A percentile compares a stretch with the other conserved stretches of the same genome.
phyloP scores from a whole-genome alignment of 768 basidiomycete genomes.

The Mrakia gelida region DNA sequence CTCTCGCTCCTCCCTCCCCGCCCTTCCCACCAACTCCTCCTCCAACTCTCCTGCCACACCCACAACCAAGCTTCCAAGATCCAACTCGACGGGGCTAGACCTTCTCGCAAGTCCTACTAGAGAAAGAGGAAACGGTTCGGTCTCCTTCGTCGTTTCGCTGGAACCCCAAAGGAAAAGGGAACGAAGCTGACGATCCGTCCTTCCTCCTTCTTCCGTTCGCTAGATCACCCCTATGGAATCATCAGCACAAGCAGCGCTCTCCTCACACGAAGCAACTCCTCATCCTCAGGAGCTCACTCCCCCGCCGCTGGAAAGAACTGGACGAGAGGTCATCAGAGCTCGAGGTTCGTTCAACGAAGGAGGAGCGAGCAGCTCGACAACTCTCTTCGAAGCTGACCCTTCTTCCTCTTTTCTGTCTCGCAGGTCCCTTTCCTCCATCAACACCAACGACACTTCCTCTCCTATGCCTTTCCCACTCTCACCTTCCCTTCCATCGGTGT shows the following conservation, averaged over 20 bases:
- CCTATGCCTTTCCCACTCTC: slow-evolving; percentile 1
- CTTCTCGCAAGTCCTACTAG: not conserved
- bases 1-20: not conserved
- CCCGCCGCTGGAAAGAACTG: not conserved
- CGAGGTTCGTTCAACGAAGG: not conserved
- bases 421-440: slow-evolving; percentile 3
- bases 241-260: not conserved
- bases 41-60: not conserved
- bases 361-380: not conserved
- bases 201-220: not conserved
- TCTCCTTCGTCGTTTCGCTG: not conserved
- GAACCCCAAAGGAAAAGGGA: not conserved
- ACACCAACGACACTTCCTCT: not conserved
- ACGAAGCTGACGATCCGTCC: not conserved
- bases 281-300: not conserved
- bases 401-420: not conserved
- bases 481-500: not conserved
- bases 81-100: not conserved
- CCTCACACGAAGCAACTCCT: not conserved
- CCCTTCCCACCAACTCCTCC: not conserved
- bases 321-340: slow-evolving; percentile 10
- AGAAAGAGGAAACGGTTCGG: not conserved
- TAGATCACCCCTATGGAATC: slow-evolving; percentile 15
- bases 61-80: not conserved
- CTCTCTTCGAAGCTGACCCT: not conserved